Percentiles rank a stretch among this genome's conserved stretches.
Evolutionary conservation across 768 basidiomycete genomes (phyloP).

Genomic region (Tylopilus vinaceipallidus): DNA sequence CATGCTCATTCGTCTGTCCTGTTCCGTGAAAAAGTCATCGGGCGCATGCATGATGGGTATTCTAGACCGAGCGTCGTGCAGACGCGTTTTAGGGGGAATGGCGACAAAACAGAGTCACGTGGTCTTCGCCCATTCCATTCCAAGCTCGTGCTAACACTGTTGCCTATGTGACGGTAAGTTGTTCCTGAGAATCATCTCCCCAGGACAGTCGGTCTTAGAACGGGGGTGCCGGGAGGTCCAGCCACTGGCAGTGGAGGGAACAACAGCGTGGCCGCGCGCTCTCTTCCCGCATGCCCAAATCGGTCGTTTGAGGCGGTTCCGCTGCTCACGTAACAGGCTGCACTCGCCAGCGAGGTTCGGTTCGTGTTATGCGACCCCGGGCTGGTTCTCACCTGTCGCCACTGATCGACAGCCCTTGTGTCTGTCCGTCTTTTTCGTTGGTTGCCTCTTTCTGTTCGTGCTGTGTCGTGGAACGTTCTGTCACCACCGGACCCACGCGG

Average conservation of each 20-base stretch:
- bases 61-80: background rate
- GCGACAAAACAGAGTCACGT: conserved; percentile 6
- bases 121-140: too few species aligned
- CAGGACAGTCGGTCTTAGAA: conserved; percentile 1
- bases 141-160: too few species aligned
- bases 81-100: conserved; percentile 8
- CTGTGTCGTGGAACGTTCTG: conserved; percentile 22
- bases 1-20: conserved; percentile 50
- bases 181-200: conserved; percentile 20
- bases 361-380: conserved; percentile 11
- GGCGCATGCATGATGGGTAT: conserved; percentile 31
- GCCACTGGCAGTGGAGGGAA: too few species aligned
- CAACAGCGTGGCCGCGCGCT: too few species aligned
- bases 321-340: conserved; percentile 32
- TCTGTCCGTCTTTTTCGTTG: conserved; percentile 10
- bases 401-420: conserved; percentile 14
- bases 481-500: conserved; percentile 23
- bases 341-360: conserved; percentile 18
- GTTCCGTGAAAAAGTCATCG: conserved; percentile 53
- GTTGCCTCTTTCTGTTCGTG: conserved; percentile 12
- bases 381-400: conserved; percentile 11
- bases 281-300: too few species aligned
- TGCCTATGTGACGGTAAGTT: conserved; percentile 1
- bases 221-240: too few species aligned
- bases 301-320: conserved; percentile 22